These are phyloP conservation scores for Penicillium antarcticum DNA, from an alignment of 495 filamentous ascomycete species.

Conservation along the genomic window DNA sequence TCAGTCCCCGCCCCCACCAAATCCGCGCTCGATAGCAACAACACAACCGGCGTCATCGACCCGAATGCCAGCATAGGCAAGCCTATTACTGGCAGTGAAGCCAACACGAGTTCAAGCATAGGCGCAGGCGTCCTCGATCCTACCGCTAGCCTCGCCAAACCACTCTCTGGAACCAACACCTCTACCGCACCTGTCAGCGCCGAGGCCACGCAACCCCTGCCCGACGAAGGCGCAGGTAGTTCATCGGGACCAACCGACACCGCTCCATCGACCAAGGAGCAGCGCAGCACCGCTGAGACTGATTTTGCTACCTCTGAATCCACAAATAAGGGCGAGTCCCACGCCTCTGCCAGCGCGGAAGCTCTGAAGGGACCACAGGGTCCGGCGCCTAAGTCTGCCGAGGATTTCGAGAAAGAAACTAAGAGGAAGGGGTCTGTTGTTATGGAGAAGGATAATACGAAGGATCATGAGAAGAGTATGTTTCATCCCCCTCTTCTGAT, in stretches of 20 bases:
- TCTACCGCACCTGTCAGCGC: not conserved
- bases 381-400: slow-evolving; percentile 22
- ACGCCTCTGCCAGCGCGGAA: slow-evolving; percentile 28
- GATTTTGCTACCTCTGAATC: not conserved
- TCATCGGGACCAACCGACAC: not conserved
- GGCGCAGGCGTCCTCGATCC: not conserved
- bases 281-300: not conserved
- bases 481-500: not conserved
- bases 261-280: not conserved
- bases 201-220: not conserved
- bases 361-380: slow-evolving; percentile 33
- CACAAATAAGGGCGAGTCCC: not conserved
- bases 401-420: slow-evolving; percentile 27
- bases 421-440: slow-evolving; percentile 4
- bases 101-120: not conserved
- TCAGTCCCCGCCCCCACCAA: not conserved
- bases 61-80: no score
- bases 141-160: not conserved
- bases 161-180: no score
- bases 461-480: not conserved
- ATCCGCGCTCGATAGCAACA: not conserved
- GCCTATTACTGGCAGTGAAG: not conserved
- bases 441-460: not conserved
- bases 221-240: not conserved
- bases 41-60: no score